A percentile compares a stretch with the other conserved stretches of the same genome.
Conservation (phyloP, 1,139 yeast species). For the Diutina catenulata region DNA sequence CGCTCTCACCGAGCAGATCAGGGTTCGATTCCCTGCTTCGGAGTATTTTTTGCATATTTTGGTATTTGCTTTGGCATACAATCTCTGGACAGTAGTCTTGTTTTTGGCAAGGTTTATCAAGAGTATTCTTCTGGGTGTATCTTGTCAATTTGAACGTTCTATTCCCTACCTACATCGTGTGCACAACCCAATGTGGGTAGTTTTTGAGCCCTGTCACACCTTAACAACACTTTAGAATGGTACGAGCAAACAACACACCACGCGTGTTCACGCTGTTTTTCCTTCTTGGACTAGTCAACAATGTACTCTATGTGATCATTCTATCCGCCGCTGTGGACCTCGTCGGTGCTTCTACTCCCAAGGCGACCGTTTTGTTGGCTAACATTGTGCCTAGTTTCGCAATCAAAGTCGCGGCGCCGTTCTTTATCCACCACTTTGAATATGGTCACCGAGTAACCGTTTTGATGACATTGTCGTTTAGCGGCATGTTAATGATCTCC, state of each 20-base stretch:
- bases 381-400: constrained; percentile 77
- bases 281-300: constrained; percentile 78
- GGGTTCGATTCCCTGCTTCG: too few species aligned
- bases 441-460: constrained; percentile 43
- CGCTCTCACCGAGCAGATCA: too few species aligned
- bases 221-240: too few species aligned
- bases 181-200: too few species aligned
- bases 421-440: constrained; percentile 56
- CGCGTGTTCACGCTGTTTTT: constrained; percentile 47
- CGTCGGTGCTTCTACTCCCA: constrained; percentile 76
- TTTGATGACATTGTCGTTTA: constrained; percentile 48
- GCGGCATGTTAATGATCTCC: constrained; percentile 71
- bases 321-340: constrained; percentile 86
- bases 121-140: too few species aligned
- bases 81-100: too few species aligned
- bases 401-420: constrained; percentile 66
- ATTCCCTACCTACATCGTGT: too few species aligned
- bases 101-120: too few species aligned
- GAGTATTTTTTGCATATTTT: too few species aligned
- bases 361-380: constrained; percentile 74
- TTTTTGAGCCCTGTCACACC: too few species aligned
- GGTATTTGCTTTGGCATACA: too few species aligned
- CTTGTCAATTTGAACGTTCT: too few species aligned
- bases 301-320: constrained; percentile 82
- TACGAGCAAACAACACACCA: not conserved